Percentiles rank a stretch among this genome's conserved stretches.
phyloP scores from a whole-genome alignment of 2,329 filamentous ascomycete species.

The Tolypocladium album region DNA sequence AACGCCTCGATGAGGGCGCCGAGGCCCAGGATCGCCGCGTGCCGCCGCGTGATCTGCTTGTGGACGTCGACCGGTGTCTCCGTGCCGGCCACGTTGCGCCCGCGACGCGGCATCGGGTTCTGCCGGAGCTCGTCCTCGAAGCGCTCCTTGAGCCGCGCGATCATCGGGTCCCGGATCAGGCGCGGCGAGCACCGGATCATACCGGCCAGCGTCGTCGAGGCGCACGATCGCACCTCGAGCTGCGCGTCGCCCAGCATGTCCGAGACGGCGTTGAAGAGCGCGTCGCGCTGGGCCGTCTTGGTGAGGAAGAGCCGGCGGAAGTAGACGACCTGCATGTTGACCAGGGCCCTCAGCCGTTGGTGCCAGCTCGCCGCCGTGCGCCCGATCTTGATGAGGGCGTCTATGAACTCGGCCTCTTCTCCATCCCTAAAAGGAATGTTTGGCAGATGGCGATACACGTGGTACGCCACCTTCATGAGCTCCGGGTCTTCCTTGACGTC shows the following conservation, averaged over 20 bases:
- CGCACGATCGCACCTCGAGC: constrained; percentile 86
- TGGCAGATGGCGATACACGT: constrained; percentile 90
- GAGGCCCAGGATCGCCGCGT: constrained; percentile 84
- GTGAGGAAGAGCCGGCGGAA: constrained; percentile 93
- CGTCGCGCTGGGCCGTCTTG: constrained; percentile 59
- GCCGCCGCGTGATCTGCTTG: constrained; percentile 68
- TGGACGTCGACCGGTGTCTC: constrained; percentile 62
- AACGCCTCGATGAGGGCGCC: constrained; percentile 91
- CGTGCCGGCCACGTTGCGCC: constrained; percentile 47
- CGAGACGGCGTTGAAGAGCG: constrained; percentile 84
- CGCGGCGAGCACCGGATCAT: constrained; percentile 96
- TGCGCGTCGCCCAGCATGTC: constrained; percentile 89
- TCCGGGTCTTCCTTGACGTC: constrained; percentile 98
- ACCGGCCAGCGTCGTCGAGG: constrained; percentile 84
- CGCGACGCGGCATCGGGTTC: constrained; percentile 77
- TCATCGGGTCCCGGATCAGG: constrained; percentile 65
- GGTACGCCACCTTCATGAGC: constrained; percentile 85
- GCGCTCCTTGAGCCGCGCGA: constrained; percentile 62
- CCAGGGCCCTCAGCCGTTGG: constrained; percentile 83
- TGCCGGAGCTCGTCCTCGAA: constrained; percentile 70
- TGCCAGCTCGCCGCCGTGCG: constrained; percentile 83
- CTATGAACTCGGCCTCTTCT: constrained; percentile 76
- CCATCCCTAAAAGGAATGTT: constrained; percentile 88
- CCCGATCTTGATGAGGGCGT: constrained; percentile 78
- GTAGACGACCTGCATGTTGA: constrained; percentile 98